Evolutionary conservation across 176 grass and related monocot genomes (phyloP), one percentile per base, ranked within the genome.

Genomic region (Musa itinerans): DNA sequence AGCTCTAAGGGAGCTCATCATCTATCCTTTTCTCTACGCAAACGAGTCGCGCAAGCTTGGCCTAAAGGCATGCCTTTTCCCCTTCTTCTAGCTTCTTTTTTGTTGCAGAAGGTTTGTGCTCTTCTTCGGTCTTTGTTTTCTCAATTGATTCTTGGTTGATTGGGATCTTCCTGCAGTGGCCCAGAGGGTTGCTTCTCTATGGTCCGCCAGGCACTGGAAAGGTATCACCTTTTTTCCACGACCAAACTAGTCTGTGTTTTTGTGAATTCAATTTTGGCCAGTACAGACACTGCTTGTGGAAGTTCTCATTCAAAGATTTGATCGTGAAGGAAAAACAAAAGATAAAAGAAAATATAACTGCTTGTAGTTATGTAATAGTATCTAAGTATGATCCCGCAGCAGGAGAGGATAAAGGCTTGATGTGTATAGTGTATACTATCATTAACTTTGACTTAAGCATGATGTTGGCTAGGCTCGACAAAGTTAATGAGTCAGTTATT

Each of bases 121-220:
- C 56, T 27, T 8, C 24, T 10, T 58, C 65, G 23, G 20, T 61
- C 0, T 76, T 54, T 53, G 21, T 26, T 8, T 16, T 25, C 2
- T 69, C 29, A 34, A 13, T 21, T 24, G 2, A 77, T 72, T 25
- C 80, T 83, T 14, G 69, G 48, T 29, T 80, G 10, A 62, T 57
- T 13, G n/a, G 55, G 17, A 23, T 55, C 52, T 58, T 84, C 34
- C n/a, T 80, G 51, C 81, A 98, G 88, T 93, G 86, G 86, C 90
- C 88, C 15, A 91, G 84, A 89, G 94, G 94, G 19, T 87, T 98
- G 80, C 86, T 98, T 82, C 90, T 98, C 72, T 81, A 93, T 73
- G 94, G 94, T 7, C 87, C 88, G 1, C 90, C 90, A 7, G 94
- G 94, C 48, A 93, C 94, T 0, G 94, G 94, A 82, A 98, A 98